These are phyloP conservation scores for Pythium aquatile DNA, from an alignment of 352 stramenopile species.

Conservation along the genomic window DNA sequence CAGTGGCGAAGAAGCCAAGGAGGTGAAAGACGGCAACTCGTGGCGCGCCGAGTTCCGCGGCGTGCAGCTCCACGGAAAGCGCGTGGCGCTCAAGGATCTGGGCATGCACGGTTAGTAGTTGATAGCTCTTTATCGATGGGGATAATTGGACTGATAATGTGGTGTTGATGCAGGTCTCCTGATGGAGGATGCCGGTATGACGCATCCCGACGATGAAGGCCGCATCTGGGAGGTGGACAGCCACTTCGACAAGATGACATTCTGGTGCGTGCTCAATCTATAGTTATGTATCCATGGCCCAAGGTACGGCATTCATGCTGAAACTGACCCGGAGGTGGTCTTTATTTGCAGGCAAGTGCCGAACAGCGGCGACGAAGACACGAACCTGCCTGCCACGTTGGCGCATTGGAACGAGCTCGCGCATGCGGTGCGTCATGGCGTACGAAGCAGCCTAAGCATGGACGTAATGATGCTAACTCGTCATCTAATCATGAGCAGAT, in stretches of 20 bases:
- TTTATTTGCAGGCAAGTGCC: conserved; percentile 45
- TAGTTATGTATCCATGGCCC: too few species aligned
- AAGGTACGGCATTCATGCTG: too few species aligned
- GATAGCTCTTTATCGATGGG: background rate
- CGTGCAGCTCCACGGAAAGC: conserved; percentile 59
- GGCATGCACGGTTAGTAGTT: conserved; percentile 38
- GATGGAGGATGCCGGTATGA: conserved; percentile 58
- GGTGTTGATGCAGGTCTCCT: conserved; percentile 42
- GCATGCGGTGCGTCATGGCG: conserved; percentile 44
- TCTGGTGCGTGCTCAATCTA: conserved; percentile 36
- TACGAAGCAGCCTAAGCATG: background rate
- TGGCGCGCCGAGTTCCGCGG: conserved; percentile 63
- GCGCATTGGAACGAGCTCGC: conserved; percentile 55
- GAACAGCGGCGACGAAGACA: conserved; percentile 49
- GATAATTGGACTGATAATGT: conserved; percentile 6
- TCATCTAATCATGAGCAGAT: conserved; percentile 18
- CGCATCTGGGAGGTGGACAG: conserved; percentile 75
- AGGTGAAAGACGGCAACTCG: conserved; percentile 14
- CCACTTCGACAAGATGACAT: conserved; percentile 70
- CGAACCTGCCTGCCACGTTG: conserved; percentile 47
- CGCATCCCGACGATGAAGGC: conserved; percentile 56
- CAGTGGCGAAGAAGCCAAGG: conserved; percentile 18
- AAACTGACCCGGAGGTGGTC: background rate
- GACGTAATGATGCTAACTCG: background rate
- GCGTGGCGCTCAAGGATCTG: conserved; percentile 38